Conservation (phyloP, 148 eudicot genomes). For the Polygonum aviculare region DNA sequence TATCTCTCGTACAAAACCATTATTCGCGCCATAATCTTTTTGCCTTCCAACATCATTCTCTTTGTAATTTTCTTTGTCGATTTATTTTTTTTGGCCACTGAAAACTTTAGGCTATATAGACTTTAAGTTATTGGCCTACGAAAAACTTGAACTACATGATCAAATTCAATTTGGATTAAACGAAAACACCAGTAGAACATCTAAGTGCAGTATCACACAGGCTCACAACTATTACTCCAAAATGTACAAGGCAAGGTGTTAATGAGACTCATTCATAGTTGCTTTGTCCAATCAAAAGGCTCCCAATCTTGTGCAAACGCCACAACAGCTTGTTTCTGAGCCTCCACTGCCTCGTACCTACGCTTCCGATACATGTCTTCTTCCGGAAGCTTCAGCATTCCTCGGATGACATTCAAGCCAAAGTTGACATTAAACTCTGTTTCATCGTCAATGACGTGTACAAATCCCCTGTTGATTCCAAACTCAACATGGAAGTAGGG, state of each 20-base stretch:
- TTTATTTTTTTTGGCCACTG: too few relatives aligned
- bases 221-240: background rate
- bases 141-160: background rate
- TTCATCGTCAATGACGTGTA: slow-evolving; percentile 92
- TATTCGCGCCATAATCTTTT: too few relatives aligned
- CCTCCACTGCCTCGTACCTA: slow-evolving; percentile 52
- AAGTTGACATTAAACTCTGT: slow-evolving; percentile 54
- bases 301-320: slow-evolving; percentile 64
- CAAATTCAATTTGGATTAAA: background rate
- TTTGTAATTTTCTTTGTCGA: too few relatives aligned
- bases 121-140: too few relatives aligned
- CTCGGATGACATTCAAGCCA: slow-evolving; percentile 75
- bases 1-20: too few relatives aligned
- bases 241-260: too few relatives aligned
- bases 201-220: background rate
- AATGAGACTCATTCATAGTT: slow-evolving; percentile 33
- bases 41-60: too few relatives aligned
- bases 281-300: slow-evolving; percentile 96
- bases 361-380: slow-evolving; percentile 84
- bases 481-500: slow-evolving; percentile 95
- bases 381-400: slow-evolving; percentile 63
- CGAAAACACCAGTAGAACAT: background rate
- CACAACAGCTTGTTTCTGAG: slow-evolving; percentile 57
- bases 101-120: too few relatives aligned
- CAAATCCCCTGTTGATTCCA: slow-evolving; percentile 79